A percentile compares a stretch with the other conserved stretches of the same genome.
Evolutionary conservation across 108 stramenopile genomes (phyloP).

Genomic region (Phaeodactylum tricornutum): DNA sequence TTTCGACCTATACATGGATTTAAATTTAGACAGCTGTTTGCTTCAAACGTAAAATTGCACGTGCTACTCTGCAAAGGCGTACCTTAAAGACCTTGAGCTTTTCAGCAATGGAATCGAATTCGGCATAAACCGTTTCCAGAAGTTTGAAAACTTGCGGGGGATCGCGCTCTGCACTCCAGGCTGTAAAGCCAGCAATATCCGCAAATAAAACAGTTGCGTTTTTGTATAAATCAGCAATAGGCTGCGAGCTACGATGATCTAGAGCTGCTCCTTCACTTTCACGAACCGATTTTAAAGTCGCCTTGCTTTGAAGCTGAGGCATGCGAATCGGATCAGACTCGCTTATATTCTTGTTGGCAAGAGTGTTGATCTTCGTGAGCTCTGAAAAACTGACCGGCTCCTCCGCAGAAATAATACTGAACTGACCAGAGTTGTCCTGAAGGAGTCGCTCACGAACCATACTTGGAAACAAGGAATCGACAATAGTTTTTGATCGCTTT

Average conservation of each 20-base stretch:
- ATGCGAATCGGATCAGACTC: too few species aligned
- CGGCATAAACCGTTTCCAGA: constrained; percentile 1
- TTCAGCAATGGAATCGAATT: not conserved
- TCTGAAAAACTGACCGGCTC: too few species aligned
- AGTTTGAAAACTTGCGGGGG: constrained; percentile 2
- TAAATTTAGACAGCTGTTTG: too few species aligned
- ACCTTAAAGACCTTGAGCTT: constrained; percentile 1
- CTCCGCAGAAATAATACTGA: too few species aligned
- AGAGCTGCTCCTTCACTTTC: not conserved
- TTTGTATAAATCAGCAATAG: not conserved
- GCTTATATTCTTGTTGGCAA: not conserved
- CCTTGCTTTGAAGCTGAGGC: not conserved
- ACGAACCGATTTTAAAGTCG: not conserved
- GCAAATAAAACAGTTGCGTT: constrained; percentile 13
- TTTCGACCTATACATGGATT: too few species aligned
- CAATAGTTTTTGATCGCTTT: constrained; percentile 28
- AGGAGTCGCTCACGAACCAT: constrained; percentile 33
- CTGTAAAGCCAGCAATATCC: constrained; percentile 16
- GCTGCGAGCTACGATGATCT: not conserved
- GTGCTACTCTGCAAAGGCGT: too few species aligned
- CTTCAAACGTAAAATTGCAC: too few species aligned
- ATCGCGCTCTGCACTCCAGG: not conserved
- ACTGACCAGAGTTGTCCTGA: too few species aligned
- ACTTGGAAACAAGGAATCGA: constrained; percentile 36
- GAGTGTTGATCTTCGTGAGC: not conserved